Evolutionary conservation across 2,329 filamentous ascomycete species (phyloP), one percentile per base, ranked within the genome.

Genomic region (Rutstroemia sp.): DNA sequence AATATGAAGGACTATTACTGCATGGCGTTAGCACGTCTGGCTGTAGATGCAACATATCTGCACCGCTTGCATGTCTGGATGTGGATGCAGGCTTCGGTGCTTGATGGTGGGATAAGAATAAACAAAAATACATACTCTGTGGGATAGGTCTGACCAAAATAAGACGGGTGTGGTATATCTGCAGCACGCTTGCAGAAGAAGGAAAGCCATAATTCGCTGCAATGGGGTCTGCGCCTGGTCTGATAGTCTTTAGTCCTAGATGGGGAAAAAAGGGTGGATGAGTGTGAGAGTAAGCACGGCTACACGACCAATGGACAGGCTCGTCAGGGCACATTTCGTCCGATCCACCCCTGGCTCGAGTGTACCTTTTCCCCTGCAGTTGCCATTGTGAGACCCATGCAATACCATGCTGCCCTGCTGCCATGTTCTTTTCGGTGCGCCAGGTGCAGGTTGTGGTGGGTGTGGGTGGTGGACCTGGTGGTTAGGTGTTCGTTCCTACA

Each of bases 291-390:
- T 41, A 54, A 54, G 52, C 52, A 54, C 52, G 45, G 52, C 52
- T 55, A 51, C 38, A 55, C 53, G 50, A 19, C 53, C 53, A 55
- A 55, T 55, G 53, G 47, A 37, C 47, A 50, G 53, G 53, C 37
- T 55, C 46, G 47, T 25, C 38, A 50, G 53, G 53, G 46, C 46
- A 37, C 25, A 50, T 44, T 55, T 51, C 53, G 19, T 55, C 46
- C 37, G 46, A 55, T 50, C 47, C 47, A 19, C 53, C 53, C 53
- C 30, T 55, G 34, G 45, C 25, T 44, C 44, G 21, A 49, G 17
- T 39, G 7, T 19, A 34, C 7, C 30, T 44, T 27, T 51, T 51
- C 54, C 54, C 54, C 48, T 56, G 54, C 30, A 34, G 30, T 34
- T 34, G 30, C 30, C 9, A 34, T 12, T 34, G 30, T 41, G 44